Evolutionary conservation across 305 asterid genomes (phyloP), one percentile per base, ranked within the genome.

Genomic region (Nicotiana rustica): DNA sequence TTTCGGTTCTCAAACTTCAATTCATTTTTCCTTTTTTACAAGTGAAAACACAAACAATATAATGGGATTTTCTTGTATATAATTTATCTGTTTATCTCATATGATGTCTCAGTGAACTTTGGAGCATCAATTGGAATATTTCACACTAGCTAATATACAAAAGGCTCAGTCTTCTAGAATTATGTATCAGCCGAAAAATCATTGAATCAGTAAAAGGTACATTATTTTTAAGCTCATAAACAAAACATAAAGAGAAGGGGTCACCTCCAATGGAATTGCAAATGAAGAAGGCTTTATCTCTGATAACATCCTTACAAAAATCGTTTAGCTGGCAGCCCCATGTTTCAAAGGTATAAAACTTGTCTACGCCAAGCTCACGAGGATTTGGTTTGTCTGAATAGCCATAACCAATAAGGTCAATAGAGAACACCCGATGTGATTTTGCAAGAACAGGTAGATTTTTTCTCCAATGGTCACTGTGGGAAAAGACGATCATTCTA

Each of bases 251-350:
- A 65, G 79, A 55, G 57, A 79, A 36, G 85, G 81, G 65, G 78
- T 87, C 83, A 95, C 99, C 99, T 92, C 99, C 99, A 59, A 96
- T 96, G 62, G 99, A 96, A 78, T 96, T 96, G 93, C 99, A 94
- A 85, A 91, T 88, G 83, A 93, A 93, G 90, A 93, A 96, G 61
- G 92, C 98, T 79, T 90, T 80, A 77, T 88, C 97, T 86, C 85
- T 87, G 67, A 94, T 92, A 36, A 94, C 88, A 82, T 89, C 96
- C 65, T 10, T 86, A 67, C 97, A 96, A 82, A 96, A 96, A 88
- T 96, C 98, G 81, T 96, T 96, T 84, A 96, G 86, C 87, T 96
- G 99, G 83, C 87, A 85, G 79, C 89, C 98, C 99, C 99, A 96
- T 67, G 99, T 96, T 93, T 94, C 99, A 83, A 96, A 96, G 14